Conservation (phyloP, 345 rosid species). For the Rhizophora apiculata region DNA sequence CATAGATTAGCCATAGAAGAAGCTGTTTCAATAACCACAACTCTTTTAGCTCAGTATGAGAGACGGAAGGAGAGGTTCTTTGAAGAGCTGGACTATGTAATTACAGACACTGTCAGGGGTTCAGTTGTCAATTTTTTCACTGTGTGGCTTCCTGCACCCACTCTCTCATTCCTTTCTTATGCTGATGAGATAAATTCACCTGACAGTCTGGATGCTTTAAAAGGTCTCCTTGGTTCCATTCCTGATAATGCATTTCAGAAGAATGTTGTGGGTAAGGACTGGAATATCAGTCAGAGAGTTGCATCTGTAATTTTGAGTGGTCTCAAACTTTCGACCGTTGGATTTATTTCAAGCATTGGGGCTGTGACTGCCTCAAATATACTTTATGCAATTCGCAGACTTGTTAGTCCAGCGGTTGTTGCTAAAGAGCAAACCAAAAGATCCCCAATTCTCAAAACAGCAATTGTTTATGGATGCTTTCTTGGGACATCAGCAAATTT, state of each 20-base stretch:
- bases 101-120: constrained; percentile 82
- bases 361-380: constrained; percentile 79
- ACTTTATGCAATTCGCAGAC: constrained; percentile 48
- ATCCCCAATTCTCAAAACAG: constrained; percentile 85
- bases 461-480: constrained; percentile 63
- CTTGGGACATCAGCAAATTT: constrained; percentile 89
- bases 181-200: constrained; percentile 49
- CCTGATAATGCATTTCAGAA: constrained; percentile 97
- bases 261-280: constrained; percentile 72
- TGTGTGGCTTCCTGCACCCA: constrained; percentile 95
- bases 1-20: constrained; percentile 91
- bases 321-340: constrained; percentile 76
- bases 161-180: constrained; percentile 73
- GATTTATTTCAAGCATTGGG: constrained; percentile 78
- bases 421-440: constrained; percentile 50
- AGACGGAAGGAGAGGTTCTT: constrained; percentile 83
- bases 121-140: constrained; percentile 82
- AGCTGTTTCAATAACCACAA: constrained; percentile 79
- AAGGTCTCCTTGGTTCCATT: constrained; percentile 77
- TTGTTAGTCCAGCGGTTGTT: constrained; percentile 50
- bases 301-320: constrained; percentile 87
- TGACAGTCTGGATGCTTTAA: constrained; percentile 53
- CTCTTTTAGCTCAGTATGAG: constrained; percentile 86
- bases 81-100: constrained; percentile 88
- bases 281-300: constrained; percentile 70